Evolutionary conservation across 352 stramenopile genomes (phyloP), one percentile per base, ranked within the genome.

Genomic region (Phytophthora boehmeriae): DNA sequence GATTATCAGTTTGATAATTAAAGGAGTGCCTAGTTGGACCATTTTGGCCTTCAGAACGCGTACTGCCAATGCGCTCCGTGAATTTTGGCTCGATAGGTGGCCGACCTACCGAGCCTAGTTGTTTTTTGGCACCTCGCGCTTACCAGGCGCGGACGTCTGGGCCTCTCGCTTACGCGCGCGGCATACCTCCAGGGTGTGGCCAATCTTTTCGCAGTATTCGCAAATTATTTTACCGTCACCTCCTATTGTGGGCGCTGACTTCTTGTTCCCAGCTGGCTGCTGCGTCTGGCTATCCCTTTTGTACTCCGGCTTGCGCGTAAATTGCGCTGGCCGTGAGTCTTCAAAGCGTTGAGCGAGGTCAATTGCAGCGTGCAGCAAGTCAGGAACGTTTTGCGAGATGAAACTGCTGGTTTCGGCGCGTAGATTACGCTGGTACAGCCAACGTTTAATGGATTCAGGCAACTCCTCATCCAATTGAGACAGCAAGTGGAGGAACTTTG

Each of bases 391-490:
- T 13, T n/a, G 38, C 23, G 41, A 51, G 13, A 60, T 43, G 25
- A 49, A 44, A 10, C 8, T 4, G 16, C 32, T 49, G 6, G 52
- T 60, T n/a, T 42, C 41, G 14, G 11, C 39, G 4, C 25, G 20
- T 3, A 52, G 39, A 22, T 60, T 60, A 14, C 32, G 52, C 22
- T 60, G 52, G 28, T 60, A 60, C 27, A 60, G 4, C 27, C 52
- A 60, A 16, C 52, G 52, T 39, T 52, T 60, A 11, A 43, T 28
- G 11, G 30, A 17, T 32, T 60, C 41, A 8, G 39, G 52, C 5
- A 50, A 27, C 14, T 50, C 52, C 8, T 22, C 14, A 32, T 51
- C 41, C 16, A 59, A 38, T 22, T 27, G 39, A 8, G 32, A 44
- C 4, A 57, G 50, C 1, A 47, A n/a, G 16, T 20, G 36, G 27